Evolutionary conservation across 495 filamentous ascomycete genomes (phyloP), one percentile per base, ranked within the genome.

Genomic region (Neurospora intermedia): DNA sequence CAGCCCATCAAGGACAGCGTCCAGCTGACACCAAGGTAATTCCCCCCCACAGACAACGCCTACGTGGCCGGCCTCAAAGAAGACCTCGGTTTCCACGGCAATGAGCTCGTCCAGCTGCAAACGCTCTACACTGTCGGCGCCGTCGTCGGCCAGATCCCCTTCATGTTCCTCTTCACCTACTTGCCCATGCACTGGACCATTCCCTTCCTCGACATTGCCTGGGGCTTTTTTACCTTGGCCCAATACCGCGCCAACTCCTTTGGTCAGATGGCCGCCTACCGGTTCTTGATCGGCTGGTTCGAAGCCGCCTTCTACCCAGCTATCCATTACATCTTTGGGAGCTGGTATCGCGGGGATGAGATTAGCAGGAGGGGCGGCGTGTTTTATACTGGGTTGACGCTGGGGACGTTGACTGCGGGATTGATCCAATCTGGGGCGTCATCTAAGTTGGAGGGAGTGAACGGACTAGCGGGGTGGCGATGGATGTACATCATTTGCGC

Each of bases 401-500:
- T 88, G 6, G 86, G 85, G 20, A 84, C 84, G 1, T 73, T 87
- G 5, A 86, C 84, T 3, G 81, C 85, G n/a, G 85, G 85, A 13
- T 75, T 86, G 16, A 85, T 88, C 70, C 85, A 87, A 79, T 81
- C 84, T 0, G 85, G 81, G 0, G 81, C 85, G 46, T 2, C 1
- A 0, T 10, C 46, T 5, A 73, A 79, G 9, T 80, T 88, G 3
- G 82, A 87, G 69, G 84, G 84, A 0, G 80, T 85, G 8, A 76
- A 84, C 43, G 85, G 86, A 0, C 75, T 87, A 0, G 81, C 80
- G 5, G 86, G 86, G 0, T 88, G 85, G 86, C 76, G 85, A 70
- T 79, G 84, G 85, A 84, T 88, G 83, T 88, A 83, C 74, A 86
- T 88, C 73, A 84, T 88, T 72, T 85, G 82, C 73, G 81, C 77